phyloP scores from a whole-genome alignment of 768 basidiomycete species.

The Pleurotus tuber-regium region DNA sequence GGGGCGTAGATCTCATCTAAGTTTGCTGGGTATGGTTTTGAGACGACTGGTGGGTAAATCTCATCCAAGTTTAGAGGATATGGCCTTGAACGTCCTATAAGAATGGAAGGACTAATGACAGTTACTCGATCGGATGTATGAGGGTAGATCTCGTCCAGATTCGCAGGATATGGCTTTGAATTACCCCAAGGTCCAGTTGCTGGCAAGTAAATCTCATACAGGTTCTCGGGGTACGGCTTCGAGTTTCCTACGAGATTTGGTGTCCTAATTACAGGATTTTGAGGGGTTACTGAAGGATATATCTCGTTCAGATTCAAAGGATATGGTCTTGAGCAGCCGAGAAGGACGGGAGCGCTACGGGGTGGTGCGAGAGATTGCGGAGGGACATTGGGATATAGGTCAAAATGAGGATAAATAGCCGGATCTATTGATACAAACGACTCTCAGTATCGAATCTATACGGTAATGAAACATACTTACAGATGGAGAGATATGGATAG shows the following conservation, averaged over 20 bases:
- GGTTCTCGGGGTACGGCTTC: background rate
- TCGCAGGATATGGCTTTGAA: slow-evolving; percentile 1
- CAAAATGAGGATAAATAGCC: slow-evolving; percentile 32
- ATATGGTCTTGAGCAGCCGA: background rate
- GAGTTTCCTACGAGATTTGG: background rate
- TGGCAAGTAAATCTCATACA: background rate
- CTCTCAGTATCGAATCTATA: background rate
- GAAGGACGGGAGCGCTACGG: background rate
- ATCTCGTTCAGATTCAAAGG: background rate
- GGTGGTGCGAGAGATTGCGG: background rate
- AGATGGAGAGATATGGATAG: slow-evolving; percentile 26
- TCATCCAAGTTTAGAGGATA: slow-evolving; percentile 33
- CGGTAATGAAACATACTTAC: slow-evolving; percentile 19
- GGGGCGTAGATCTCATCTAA: background rate
- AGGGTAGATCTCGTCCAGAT: slow-evolving; percentile 2
- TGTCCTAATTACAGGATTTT: background rate
- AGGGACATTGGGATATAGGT: slow-evolving; percentile 23
- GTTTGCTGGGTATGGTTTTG: slow-evolving; percentile 9
- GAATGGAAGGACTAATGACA: background rate
- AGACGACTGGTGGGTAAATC: slow-evolving; percentile 29
- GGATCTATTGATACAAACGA: slow-evolving; percentile 23
- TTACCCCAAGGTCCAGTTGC: background rate
- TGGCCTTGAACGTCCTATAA: slow-evolving; percentile 19
- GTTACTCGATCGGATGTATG: too few species aligned
- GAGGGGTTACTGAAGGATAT: too few species aligned